A percentile compares a stretch with the other conserved stretches of the same genome.
phyloP scores from a whole-genome alignment of 2,329 filamentous ascomycete species.

The Aspergillus fijiensis region DNA sequence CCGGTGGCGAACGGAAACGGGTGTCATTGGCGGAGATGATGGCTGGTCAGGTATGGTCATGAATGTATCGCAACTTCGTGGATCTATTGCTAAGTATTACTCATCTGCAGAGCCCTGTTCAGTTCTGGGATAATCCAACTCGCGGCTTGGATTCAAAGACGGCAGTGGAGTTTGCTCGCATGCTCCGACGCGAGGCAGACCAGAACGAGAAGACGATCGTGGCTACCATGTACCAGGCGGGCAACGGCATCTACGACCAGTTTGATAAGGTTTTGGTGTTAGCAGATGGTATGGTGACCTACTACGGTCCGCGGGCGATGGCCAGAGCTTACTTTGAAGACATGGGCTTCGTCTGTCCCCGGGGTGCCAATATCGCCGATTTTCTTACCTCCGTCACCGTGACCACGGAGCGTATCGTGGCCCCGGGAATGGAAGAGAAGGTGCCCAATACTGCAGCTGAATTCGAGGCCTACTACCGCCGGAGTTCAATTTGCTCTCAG shows the following conservation, averaged over 20 bases:
- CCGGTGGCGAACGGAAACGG: conserved; percentile 67
- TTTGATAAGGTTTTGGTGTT: conserved; percentile 70
- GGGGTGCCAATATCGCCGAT: conserved; percentile 64
- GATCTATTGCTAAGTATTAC: not conserved
- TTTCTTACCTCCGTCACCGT: conserved; percentile 66
- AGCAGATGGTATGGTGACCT: conserved; percentile 63
- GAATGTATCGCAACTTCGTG: not conserved
- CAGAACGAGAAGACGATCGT: conserved; percentile 59
- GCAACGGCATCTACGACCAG: conserved; percentile 65
- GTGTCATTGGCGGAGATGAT: conserved; percentile 63
- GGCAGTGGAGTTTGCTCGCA: conserved; percentile 59
- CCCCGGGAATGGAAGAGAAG: conserved; percentile 29
- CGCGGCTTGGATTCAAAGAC: conserved; percentile 65
- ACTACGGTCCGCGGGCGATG: conserved; percentile 59
- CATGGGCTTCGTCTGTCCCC: conserved; percentile 61
- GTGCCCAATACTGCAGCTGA: conserved; percentile 37
- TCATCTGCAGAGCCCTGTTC: conserved; percentile 46
- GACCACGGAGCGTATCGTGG: conserved; percentile 47
- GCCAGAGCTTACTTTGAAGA: conserved; percentile 63
- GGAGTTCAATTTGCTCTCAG: conserved; percentile 49
- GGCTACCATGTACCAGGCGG: conserved; percentile 67
- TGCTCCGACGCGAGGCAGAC: conserved; percentile 61
- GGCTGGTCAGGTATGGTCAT: conserved; percentile 49
- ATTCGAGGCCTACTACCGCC: conserved; percentile 52
- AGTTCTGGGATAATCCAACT: conserved; percentile 67